Base-by-base conservation (phyloP, 2,329 filamentous ascomycete species). In the Fusarium tjaetaba region DNA sequence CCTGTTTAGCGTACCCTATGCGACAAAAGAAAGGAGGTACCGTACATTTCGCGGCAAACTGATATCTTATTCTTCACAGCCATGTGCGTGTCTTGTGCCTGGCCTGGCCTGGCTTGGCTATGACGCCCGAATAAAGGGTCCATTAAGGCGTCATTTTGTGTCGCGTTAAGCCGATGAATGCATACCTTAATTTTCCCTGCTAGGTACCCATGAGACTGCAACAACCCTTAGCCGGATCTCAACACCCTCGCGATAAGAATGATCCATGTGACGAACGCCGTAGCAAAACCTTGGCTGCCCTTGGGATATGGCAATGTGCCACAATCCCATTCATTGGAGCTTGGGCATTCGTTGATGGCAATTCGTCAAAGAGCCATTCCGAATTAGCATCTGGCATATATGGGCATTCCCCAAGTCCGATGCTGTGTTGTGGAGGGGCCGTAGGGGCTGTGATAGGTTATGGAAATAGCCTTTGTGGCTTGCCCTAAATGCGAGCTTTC, bases 311-410 rank as follows among this genome's bases (percentile, higher is more conserved):
- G 43, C 38, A 41, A 38, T 46, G 65, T 68, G 58, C 30, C 71
- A 68, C 58, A 58, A 59, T 43, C 41, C 51, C 38, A 55, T 42
- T 53, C 43, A 26, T 28, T 14, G 32, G 22, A 67, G 32, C 48
- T 26, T 28, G 36, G 18, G 36, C 36, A 34, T 32, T 36, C 43
- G 46, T 51, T 43, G 34, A 77, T 76, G 75, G 72, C 53, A 72
- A 70, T 77, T 61, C n/a, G 32, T 51, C 48, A 70, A 71, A 76
- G 53, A 43, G n/a, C 75, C 73, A 76, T 77, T 45, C 39, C 28
- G n/a, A 65, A 76, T 70, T 77, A 32, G 75, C 75, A 73, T 77
- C 56, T 65, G 64, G 45, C 43, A 48, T 46, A 28, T 42, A 76
- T 73, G 70, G 70, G 68, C n/a, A 71, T 74, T 73, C 53, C 24